phyloP scores from a whole-genome alignment of 352 stramenopile genomes.

The Phytophthora ramorum region DNA sequence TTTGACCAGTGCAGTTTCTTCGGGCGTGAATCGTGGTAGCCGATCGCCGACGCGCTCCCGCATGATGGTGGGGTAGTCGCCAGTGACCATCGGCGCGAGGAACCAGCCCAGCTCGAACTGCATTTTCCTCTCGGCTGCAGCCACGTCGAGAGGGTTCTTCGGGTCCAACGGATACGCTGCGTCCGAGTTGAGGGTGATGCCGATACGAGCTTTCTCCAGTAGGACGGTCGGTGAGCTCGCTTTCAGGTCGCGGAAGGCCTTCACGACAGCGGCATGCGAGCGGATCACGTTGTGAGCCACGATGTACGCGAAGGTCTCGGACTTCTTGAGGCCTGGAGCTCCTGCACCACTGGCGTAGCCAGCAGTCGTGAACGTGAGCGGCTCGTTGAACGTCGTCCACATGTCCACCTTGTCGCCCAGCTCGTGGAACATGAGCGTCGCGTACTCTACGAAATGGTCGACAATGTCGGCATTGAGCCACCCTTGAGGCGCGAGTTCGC shows the following conservation, averaged over 20 bases:
- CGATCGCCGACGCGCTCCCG: conserved; percentile 73
- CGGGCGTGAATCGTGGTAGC: conserved; percentile 87
- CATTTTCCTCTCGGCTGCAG: conserved; percentile 84
- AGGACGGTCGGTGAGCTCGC: conserved; percentile 28
- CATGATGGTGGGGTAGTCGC: conserved; percentile 94
- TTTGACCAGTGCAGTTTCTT: conserved; percentile 72
- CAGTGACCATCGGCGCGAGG: conserved; percentile 86
- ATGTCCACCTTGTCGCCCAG: conserved; percentile 93
- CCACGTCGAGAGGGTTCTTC: conserved; percentile 45
- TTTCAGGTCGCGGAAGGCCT: conserved; percentile 87
- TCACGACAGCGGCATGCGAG: conserved; percentile 88
- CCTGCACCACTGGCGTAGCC: conserved; percentile 85
- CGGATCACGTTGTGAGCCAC: conserved; percentile 91
- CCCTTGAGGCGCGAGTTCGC: conserved; percentile 74
- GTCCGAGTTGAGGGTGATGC: conserved; percentile 92
- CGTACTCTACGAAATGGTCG: conserved; percentile 85
- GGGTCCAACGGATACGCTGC: conserved; percentile 78
- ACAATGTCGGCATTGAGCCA: conserved; percentile 70
- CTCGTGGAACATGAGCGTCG: conserved; percentile 90
- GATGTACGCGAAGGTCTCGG: conserved; percentile 56
- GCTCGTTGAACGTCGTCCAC: conserved; percentile 97
- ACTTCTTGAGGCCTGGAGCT: conserved; percentile 50
- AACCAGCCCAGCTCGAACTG: conserved; percentile 94
- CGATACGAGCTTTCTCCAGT: conserved; percentile 75
- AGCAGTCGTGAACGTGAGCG: conserved; percentile 83